Evolutionary conservation across 164 flowering plant genomes (phyloP).

Genomic region (Umbellularia californica): DNA sequence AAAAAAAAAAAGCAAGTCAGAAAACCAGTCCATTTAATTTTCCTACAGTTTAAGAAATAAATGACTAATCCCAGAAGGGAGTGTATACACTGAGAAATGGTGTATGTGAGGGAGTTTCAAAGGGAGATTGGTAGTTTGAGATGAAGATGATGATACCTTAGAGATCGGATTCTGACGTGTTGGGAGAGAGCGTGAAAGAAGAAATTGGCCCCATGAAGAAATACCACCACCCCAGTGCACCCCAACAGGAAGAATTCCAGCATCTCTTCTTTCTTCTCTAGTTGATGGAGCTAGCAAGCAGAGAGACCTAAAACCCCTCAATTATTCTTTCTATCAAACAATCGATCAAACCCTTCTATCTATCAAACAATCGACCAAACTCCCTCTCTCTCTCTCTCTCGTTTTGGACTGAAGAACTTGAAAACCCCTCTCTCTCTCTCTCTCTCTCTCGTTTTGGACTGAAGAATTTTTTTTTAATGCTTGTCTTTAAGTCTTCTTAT

Average conservation of each 20-base stretch:
- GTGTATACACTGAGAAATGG: not conserved
- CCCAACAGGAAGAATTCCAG: conserved; percentile 50
- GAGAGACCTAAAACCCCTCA: too few relatives aligned
- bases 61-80: not conserved
- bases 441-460: not conserved
- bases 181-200: conserved; percentile 49
- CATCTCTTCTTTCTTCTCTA: conserved; percentile 20
- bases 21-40: not conserved
- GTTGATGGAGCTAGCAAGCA: too few relatives aligned
- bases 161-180: conserved; percentile 35
- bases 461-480: too few relatives aligned
- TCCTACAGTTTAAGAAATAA: not conserved
- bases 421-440: not conserved
- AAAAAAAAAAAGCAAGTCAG: not conserved
- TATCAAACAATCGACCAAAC: not conserved
- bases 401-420: too few relatives aligned
- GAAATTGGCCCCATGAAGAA: conserved; percentile 64
- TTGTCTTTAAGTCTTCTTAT: too few relatives aligned
- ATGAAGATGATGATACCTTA: conserved; percentile 32
- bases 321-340: not conserved
- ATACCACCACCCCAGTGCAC: conserved; percentile 55
- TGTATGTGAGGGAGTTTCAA: not conserved
- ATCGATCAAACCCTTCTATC: not conserved
- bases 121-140: not conserved
- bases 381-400: not conserved